phyloP scores from a whole-genome alignment of 2,329 filamentous ascomycete species.

The Intubia oerlemansii region DNA sequence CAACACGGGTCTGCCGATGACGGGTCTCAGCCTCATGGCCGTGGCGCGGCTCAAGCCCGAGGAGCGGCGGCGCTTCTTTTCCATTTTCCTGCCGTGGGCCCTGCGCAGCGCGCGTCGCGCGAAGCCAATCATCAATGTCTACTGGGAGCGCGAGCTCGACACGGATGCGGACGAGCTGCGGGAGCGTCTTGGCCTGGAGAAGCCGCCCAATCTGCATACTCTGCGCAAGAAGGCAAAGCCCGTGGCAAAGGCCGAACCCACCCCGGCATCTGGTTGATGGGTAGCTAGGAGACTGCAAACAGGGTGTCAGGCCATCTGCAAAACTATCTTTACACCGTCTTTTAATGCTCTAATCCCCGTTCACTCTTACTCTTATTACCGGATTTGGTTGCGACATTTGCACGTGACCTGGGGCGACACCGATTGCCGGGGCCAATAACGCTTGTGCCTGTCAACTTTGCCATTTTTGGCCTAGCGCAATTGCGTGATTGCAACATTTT shows the following conservation, averaged over 20 bases:
- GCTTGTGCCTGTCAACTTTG: neutral
- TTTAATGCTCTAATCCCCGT: neutral
- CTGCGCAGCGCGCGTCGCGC: constrained; percentile 56
- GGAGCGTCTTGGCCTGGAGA: constrained; percentile 58
- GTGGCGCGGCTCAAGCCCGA: constrained; percentile 69
- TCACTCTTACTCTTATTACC: too few species aligned
- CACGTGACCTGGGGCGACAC: constrained; percentile 3
- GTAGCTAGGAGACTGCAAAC: too few species aligned
- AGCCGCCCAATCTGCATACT: constrained; percentile 64
- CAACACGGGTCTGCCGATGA: constrained; percentile 90
- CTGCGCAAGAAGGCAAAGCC: constrained; percentile 34
- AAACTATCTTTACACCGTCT: neutral
- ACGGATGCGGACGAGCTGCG: constrained; percentile 62
- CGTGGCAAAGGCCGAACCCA: neutral
- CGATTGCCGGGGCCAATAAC: constrained; percentile 6
- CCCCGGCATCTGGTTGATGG: too few species aligned
- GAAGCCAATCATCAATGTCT: constrained; percentile 80
- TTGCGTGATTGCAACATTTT: constrained; percentile 10
- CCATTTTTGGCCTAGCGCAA: constrained; percentile 5
- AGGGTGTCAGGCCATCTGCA: too few species aligned
- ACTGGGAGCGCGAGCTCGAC: constrained; percentile 90
- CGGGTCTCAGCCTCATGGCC: constrained; percentile 64
- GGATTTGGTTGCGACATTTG: too few species aligned
- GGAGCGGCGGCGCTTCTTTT: constrained; percentile 55
- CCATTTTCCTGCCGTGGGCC: constrained; percentile 76